A percentile compares a stretch with the other conserved stretches of the same genome.
Evolutionary conservation across 192 early-diverging fungal genomes (phyloP).

Genomic region (Coemansia brasiliensis): DNA sequence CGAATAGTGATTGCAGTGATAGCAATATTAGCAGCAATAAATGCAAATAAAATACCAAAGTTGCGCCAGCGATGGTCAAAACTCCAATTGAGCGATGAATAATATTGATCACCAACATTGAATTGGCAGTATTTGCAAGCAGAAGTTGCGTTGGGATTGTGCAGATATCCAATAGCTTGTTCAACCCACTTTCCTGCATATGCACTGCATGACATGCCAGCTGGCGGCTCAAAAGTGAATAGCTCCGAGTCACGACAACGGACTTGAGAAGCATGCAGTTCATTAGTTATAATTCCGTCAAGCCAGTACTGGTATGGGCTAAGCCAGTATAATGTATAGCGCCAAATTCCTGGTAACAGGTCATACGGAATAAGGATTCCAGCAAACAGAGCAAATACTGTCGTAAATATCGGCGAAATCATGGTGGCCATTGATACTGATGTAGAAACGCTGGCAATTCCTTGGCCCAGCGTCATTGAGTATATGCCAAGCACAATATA

Average conservation of each 20-base stretch:
- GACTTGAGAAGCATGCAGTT: conserved; percentile 55
- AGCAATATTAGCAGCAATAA: conserved; percentile 61
- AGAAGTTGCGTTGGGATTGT: conserved; percentile 52
- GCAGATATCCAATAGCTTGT: conserved; percentile 62
- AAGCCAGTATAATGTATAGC: conserved; percentile 65
- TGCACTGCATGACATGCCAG: conserved; percentile 61
- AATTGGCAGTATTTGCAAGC: conserved; percentile 67
- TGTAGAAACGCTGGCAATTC: conserved; percentile 58
- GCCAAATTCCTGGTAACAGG: conserved; percentile 64
- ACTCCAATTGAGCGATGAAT: conserved; percentile 52
- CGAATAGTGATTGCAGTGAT: conserved; percentile 43
- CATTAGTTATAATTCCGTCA: conserved; percentile 63
- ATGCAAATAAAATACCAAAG: conserved; percentile 64
- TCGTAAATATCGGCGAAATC: conserved; percentile 63
- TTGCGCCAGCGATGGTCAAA: conserved; percentile 69
- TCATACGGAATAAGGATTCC: conserved; percentile 63
- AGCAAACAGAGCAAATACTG: conserved; percentile 61
- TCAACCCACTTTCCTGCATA: conserved; percentile 60
- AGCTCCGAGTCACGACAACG: conserved; percentile 56
- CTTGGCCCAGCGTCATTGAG: conserved; percentile 59
- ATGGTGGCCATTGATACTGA: conserved; percentile 62
- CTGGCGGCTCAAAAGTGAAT: conserved; percentile 57
- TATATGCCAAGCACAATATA: conserved; percentile 58
- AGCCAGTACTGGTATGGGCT: conserved; percentile 63
- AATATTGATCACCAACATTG: conserved; percentile 61